Conservation (phyloP, 352 stramenopile species). For the Elongisporangium senticosum region DNA sequence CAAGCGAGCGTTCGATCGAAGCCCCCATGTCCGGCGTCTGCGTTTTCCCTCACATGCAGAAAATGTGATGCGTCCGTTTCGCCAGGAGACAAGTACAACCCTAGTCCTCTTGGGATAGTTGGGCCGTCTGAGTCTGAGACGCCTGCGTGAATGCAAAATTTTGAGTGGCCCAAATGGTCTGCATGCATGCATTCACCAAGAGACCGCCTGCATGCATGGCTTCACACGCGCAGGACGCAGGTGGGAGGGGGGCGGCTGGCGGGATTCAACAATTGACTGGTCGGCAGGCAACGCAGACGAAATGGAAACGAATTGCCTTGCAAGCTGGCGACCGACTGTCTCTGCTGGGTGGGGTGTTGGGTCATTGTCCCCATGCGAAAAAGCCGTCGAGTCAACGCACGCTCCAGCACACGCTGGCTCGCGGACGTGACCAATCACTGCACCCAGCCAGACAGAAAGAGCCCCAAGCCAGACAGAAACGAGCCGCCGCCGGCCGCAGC, state of each 20-base stretch:
- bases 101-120: not conserved
- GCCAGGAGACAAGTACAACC: not conserved
- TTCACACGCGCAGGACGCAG: not conserved
- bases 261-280: not conserved
- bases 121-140: not conserved
- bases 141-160: not conserved
- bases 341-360: not conserved
- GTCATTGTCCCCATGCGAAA: not conserved
- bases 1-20: not conserved
- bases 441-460: not conserved
- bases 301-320: not conserved
- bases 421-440: not conserved
- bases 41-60: not conserved
- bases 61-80: not conserved
- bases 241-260: too few species aligned
- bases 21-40: not conserved
- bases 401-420: not conserved
- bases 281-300: not conserved
- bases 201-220: not conserved
- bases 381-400: not conserved
- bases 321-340: not conserved
- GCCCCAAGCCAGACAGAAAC: not conserved
- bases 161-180: not conserved
- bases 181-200: not conserved
- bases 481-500: not conserved